A percentile compares a stretch with the other conserved stretches of the same genome.
phyloP scores from a whole-genome alignment of 805 yeast genomes.

The Kodamaea hsintzibuensis region DNA sequence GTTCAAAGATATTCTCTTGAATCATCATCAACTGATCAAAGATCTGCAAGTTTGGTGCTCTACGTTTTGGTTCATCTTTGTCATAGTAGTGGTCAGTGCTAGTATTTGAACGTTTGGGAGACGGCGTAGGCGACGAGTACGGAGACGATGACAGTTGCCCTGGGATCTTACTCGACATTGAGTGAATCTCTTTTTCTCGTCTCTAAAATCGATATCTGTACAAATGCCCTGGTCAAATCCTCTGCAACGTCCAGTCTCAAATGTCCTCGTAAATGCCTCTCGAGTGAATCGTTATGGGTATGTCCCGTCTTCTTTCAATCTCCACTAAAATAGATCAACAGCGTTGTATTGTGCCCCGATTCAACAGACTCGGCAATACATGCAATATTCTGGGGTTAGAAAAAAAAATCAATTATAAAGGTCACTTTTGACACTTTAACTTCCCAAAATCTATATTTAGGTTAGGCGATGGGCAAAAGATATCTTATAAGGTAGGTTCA shows the following conservation, averaged over 20 bases:
- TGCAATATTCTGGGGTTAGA: slow-evolving; percentile 5
- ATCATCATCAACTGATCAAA: slow-evolving; percentile 8
- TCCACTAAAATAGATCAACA: neutral
- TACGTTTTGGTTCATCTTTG: neutral
- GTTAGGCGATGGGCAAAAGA: neutral
- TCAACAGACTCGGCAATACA: slow-evolving; percentile 6
- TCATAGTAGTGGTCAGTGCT: neutral
- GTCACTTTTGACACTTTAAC: neutral
- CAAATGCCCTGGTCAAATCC: too few species aligned
- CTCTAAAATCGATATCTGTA: neutral
- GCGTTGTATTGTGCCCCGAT: neutral
- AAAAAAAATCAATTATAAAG: neutral
- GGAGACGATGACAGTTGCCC: neutral
- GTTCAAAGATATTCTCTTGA: slow-evolving; percentile 5
- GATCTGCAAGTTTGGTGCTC: slow-evolving; percentile 6
- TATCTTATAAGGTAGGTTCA: neutral
- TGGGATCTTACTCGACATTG: neutral
- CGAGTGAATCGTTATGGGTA: neutral
- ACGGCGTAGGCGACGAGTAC: neutral
- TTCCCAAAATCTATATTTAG: neutral
- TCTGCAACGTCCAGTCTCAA: too few species aligned
- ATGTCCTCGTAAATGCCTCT: neutral
- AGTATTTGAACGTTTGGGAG: neutral
- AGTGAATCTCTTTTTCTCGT: neutral
- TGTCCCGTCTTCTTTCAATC: neutral